Evolutionary conservation across 352 stramenopile genomes (phyloP), one percentile per base, ranked within the genome.

Genomic region (Phytophthora constricta): DNA sequence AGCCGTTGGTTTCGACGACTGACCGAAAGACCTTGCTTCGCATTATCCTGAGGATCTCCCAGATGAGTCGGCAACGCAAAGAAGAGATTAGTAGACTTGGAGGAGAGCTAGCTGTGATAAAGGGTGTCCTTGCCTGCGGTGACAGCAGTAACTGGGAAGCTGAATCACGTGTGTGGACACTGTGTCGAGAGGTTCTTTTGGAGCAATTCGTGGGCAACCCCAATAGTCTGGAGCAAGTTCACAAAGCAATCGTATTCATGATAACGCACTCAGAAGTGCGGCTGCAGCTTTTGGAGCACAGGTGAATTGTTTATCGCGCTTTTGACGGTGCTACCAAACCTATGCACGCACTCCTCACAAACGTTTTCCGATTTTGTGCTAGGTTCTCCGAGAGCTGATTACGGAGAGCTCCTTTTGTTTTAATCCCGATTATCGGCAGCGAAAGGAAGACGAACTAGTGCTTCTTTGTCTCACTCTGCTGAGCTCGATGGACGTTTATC

Each of bases 131-230:
- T 4, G 51, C 47, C 10, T 67, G 55, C 26, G 68, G 70, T 11
- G 56, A 68, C 13, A 64, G 47, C 27, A 41, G 17, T 14, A 43
- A 65, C 41, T 65, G 54, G 55, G 70, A 47, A 65, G 34, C 8
- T 27, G 39, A 57, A 20, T 69, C 49, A 23, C 41, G n/a, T 54
- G 48, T 74, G 28, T 71, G 65, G 62, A 65, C 54, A 13, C 34
- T 74, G 34, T 87, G 82, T 63, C 73, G 77, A 4, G 68, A 77
- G 13, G 63, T 77, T 9, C 58, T 93, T 19, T 48, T 93, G 17
- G 81, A 91, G 50, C 85, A 90, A 68, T 73, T 88, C 22, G 66
- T 78, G 5, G 85, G 80, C 7, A 91, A 91, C 33, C 33, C 63
- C 1, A 59, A 59, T 14, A 69, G 63, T 45, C 43, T 81, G 1